Base-by-base conservation (phyloP, 768 basidiomycete species). In the Mycena galericulata region DNA sequence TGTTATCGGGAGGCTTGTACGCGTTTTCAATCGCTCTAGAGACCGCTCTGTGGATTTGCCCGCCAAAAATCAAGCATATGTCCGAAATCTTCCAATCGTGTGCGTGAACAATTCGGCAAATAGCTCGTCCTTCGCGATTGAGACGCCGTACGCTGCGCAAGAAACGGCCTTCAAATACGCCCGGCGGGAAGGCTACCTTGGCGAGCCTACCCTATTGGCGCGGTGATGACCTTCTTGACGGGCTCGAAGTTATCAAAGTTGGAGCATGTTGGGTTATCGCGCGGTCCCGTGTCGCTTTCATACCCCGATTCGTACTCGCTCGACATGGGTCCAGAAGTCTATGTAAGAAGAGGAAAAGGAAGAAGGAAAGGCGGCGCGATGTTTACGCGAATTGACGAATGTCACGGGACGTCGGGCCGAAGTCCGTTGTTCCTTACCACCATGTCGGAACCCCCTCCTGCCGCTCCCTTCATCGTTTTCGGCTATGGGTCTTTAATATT, bases 401-500 rank as follows among this genome's bases (percentile, higher is more conserved):
- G 24, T 10, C 14, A 14, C 36, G n/a, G n/a, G n/a, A n/a, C n/a
- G n/a, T 41, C 41, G 43, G 43, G 27, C 41, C 22, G 22, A 27
- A 20, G 2, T 30, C 6, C 29, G 17, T 1, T 2, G 4, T 30
- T 24, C 26, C 10, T 3, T 10, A 34, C 49, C 30, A 30, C 53
- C 59, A 55, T 49, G 53, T 55, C 59, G 6, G 11, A 51, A 4
- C 26, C 56, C 2, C 47, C 47, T 12, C 64, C 6, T 32, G 20
- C 41, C 17, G 20, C 55, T 30, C 79, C 83, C 3, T 96, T 91
- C 76, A 84, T 93, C 58, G 92, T 97, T 15, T 98, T 97, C 72
- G 95, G 95, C 32, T 98, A 98, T 72, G 96, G 96, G 14, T 96
- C 94, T 8, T 85, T 98, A 43, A 96, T 97, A 64, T 97, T 93